Evolutionary conservation across 2,329 filamentous ascomycete genomes (phyloP).

Genomic region (Venturia aucupariae): DNA sequence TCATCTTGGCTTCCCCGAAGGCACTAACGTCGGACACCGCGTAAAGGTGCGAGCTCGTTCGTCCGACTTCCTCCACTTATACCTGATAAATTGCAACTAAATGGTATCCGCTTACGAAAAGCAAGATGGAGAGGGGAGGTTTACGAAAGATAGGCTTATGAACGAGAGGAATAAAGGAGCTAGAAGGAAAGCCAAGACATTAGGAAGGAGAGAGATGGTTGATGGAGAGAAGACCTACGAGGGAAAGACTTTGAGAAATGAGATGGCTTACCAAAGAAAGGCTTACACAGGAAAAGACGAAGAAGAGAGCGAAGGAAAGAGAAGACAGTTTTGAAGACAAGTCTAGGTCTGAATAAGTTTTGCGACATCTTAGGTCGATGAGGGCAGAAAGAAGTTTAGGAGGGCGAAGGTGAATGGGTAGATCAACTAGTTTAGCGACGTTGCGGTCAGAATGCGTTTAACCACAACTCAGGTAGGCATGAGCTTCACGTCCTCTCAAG

Average conservation of each 20-base stretch:
- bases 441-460: background rate
- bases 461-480: background rate
- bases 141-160: background rate
- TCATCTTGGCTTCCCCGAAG: background rate
- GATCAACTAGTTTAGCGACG: background rate
- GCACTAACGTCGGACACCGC: background rate
- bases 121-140: background rate
- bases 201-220: no score
- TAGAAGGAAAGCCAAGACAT: no score
- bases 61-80: background rate
- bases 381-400: background rate
- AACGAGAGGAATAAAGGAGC: no score
- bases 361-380: background rate
- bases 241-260: no score
- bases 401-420: background rate
- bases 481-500: background rate
- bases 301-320: background rate
- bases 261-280: no score
- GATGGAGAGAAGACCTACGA: no score
- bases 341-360: background rate
- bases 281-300: no score
- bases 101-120: background rate
- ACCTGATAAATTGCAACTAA: background rate
- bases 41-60: constrained; percentile 1
- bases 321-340: background rate